Evolutionary conservation across 139 green algal species (phyloP), one percentile per base, ranked within the genome.

Genomic region (Gonium pectorale): DNA sequence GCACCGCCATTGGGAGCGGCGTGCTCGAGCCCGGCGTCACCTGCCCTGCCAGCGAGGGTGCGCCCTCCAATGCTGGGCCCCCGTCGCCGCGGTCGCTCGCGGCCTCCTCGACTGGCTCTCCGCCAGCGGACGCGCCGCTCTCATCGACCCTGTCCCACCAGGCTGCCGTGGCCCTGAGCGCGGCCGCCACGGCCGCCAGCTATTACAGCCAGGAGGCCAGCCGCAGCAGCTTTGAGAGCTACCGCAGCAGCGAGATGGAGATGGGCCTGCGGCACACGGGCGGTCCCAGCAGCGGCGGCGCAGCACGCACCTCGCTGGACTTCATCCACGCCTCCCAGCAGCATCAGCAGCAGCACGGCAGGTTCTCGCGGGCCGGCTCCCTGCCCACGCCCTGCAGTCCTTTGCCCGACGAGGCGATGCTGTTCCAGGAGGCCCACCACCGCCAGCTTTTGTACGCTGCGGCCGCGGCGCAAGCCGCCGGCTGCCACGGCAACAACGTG

Each of bases 161-260:
- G 40, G 54, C 63, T 3, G 37, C 60, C 5, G 19, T 41, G 2
- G 60, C 63, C 21, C 3, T 74, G 22, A 66, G 62, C 5, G 62
- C 62, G 2, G 77, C 62, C 3, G 62, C 62, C 1, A 49, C 60
- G 1, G 60, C 77, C 17, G 62, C 60, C 43, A 83, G 77, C 79
- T 85, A 85, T 51, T 85, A 68, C 79, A 78, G 64, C 79, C 79
- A 85, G 44, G 64, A 85, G 79, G 64, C 44, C 1, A 68, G 46
- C 64, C 63, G 79, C 46, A 85, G 64, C 46, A 75, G 60, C 37
- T 85, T 85, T 56, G 79, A 85, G 64, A 85, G 79, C 79, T 85
- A 85, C 66, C 64, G 64, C 44, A 78, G 64, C 79, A 78, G 64
- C 29, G 79, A 85, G 15, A 2, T 67, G 26, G 79, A 77, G 43